Evolutionary conservation across 1,139 yeast species (phyloP), one percentile per base, ranked within the genome.

Genomic region (Citeromyces hawaiiensis): DNA sequence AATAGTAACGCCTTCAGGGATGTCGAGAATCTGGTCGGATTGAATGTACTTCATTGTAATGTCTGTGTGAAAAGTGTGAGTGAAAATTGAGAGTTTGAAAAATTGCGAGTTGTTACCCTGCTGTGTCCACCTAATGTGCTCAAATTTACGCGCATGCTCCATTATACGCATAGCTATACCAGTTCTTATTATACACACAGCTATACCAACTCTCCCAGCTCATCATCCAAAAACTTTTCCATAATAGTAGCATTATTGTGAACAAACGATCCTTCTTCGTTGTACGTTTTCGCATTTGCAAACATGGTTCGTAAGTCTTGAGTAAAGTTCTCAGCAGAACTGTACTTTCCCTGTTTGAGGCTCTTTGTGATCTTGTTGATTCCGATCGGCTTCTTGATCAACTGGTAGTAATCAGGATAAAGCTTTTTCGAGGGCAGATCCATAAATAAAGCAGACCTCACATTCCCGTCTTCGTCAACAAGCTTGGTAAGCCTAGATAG

Each of bases 1-100:
- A 57, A 91, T 83, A 59, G 80, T 73, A 53, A 93, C 98, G 59
- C 83, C 96, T 69, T 83, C 95, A 68, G 98, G 98, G 67, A 93
- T 71, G 49, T 74, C 85, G 62, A 93, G 75, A 62, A 70, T 63
- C 76, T 91, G 96, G 68, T 86, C 95, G 53, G 96, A 83, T 72
- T 83, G 88, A 63, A 91, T 72, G 88, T 78, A 85, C 78, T 85
- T 87, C 96, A 87, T 87, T 64, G 38, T 44, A 67, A 9, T 23
- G 8, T 6, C 11, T 23, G 27, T 19, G 7, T 19, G 21, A 19
- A 7, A 23, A 23, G 9, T 7, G 9, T 23, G 27, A 6, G 8
- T 5, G 11, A 9, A 23, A 23, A 23, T 7, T 5, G 8, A 23
- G 11, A 7, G 9, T 6, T 3, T 3, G 11, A 23, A 23, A 23